Conservation (phyloP, 192 early-diverging fungal species). For the Backusella macrospora region DNA sequence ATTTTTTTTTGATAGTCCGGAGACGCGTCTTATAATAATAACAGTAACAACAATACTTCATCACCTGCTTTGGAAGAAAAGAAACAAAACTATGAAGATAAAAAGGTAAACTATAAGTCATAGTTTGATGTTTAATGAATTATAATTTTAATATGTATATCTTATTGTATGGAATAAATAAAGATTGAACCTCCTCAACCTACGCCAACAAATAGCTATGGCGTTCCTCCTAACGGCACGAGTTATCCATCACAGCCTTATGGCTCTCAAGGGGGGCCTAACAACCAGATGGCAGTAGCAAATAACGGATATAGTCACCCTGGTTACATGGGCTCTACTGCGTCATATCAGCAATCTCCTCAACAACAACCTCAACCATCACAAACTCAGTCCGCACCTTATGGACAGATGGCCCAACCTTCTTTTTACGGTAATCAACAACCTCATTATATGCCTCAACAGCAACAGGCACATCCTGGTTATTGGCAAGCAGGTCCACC, state of each 20-base stretch:
- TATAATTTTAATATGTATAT: neutral
- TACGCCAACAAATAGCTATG: slow-evolving; percentile 11
- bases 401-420: slow-evolving; percentile 23
- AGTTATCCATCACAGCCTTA: slow-evolving; percentile 13
- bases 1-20: slow-evolving; percentile 6
- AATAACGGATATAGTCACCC: slow-evolving; percentile 13
- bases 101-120: slow-evolving; percentile 9
- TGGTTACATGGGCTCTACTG: neutral
- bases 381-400: neutral
- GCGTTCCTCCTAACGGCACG: neutral
- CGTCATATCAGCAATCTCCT: neutral
- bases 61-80: slow-evolving; percentile 5
- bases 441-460: slow-evolving; percentile 24
- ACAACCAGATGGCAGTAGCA: slow-evolving; percentile 14
- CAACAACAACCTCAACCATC: slow-evolving; percentile 13
- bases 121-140: neutral
- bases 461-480: slow-evolving; percentile 13
- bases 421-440: slow-evolving; percentile 23
- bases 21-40: slow-evolving; percentile 19
- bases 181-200: slow-evolving; percentile 12
- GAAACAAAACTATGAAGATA: slow-evolving; percentile 17
- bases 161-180: neutral
- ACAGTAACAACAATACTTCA: neutral
- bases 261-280: neutral
- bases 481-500: slow-evolving; percentile 1